Conservation (phyloP, 139 green algal species). For the Chlamydomonas asymmetrica region DNA sequence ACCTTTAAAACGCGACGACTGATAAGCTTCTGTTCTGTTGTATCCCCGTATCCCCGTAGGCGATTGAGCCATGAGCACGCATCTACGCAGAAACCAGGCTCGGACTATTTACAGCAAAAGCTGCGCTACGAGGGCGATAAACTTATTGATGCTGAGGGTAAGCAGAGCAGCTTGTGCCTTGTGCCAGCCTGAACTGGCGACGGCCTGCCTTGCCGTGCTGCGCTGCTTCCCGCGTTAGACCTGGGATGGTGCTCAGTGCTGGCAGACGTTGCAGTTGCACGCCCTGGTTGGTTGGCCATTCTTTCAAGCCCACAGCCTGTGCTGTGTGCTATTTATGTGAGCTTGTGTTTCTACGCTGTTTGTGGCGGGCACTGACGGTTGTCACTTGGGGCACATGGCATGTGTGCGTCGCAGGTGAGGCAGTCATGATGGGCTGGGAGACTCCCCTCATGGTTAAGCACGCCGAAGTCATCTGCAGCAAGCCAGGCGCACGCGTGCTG, state of each 20-base stretch:
- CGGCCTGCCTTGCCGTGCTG: too few species aligned
- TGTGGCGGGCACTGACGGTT: background rate
- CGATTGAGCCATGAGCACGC: background rate
- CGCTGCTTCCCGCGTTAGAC: too few species aligned
- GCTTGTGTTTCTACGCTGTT: background rate
- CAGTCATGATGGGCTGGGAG: conserved; percentile 99
- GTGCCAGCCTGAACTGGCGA: too few species aligned
- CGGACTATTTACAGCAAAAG: conserved; percentile 53
- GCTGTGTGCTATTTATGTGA: background rate
- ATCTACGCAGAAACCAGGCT: background rate
- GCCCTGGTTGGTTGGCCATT: background rate
- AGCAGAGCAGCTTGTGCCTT: too few species aligned
- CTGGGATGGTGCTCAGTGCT: background rate
- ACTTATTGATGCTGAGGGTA: conserved; percentile 80
- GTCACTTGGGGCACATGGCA: background rate
- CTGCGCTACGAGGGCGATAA: conserved; percentile 56
- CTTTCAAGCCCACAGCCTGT: background rate
- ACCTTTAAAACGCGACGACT: background rate
- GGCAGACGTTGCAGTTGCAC: background rate
- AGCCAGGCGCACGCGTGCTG: conserved; percentile 72
- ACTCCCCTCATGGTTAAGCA: conserved; percentile 90
- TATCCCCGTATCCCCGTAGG: background rate
- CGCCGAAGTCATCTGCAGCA: conserved; percentile 69
- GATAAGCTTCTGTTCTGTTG: background rate
- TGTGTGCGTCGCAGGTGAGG: conserved; percentile 60